phyloP scores from a whole-genome alignment of 371 early-diverging fungal species.

The Fennellomyces sp. region DNA sequence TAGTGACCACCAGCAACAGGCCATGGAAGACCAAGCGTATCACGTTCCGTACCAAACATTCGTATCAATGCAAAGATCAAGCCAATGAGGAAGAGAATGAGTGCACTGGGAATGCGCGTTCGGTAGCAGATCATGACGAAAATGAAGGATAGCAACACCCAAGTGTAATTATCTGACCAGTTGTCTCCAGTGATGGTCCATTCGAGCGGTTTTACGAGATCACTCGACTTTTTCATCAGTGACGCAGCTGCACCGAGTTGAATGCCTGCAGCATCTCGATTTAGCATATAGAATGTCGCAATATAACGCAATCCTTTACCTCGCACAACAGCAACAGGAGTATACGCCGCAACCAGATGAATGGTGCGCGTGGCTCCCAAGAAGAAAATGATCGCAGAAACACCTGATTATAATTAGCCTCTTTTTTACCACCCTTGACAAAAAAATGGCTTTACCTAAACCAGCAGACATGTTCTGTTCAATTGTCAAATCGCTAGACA shows the following conservation, averaged over 20 bases:
- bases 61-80: slow-evolving; percentile 69
- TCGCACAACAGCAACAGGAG: slow-evolving; percentile 79
- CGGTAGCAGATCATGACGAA: slow-evolving; percentile 73
- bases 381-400: slow-evolving; percentile 66
- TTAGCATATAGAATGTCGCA: not conserved
- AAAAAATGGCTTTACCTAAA: slow-evolving; percentile 35
- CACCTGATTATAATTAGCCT: slow-evolving; percentile 49
- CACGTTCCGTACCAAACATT: slow-evolving; percentile 34
- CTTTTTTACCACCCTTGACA: not conserved
- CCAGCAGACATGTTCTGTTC: slow-evolving; percentile 83
- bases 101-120: slow-evolving; percentile 71
- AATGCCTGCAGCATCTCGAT: no score
- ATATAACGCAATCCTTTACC: slow-evolving; percentile 39
- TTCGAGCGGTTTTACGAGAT: slow-evolving; percentile 39
- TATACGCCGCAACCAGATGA: slow-evolving; percentile 67
- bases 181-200: slow-evolving; percentile 34
- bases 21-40: slow-evolving; percentile 16
- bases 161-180: slow-evolving; percentile 82
- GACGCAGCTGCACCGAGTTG: slow-evolving; percentile 87
- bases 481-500: slow-evolving; percentile 68
- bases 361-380: slow-evolving; percentile 78
- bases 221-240: slow-evolving; percentile 75
- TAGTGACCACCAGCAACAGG: slow-evolving; percentile 65
- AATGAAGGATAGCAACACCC: slow-evolving; percentile 70
- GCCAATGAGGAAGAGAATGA: slow-evolving; percentile 78